Evolutionary conservation across 2,329 filamentous ascomycete species (phyloP).

Genomic region (Xylariaceae sp.): DNA sequence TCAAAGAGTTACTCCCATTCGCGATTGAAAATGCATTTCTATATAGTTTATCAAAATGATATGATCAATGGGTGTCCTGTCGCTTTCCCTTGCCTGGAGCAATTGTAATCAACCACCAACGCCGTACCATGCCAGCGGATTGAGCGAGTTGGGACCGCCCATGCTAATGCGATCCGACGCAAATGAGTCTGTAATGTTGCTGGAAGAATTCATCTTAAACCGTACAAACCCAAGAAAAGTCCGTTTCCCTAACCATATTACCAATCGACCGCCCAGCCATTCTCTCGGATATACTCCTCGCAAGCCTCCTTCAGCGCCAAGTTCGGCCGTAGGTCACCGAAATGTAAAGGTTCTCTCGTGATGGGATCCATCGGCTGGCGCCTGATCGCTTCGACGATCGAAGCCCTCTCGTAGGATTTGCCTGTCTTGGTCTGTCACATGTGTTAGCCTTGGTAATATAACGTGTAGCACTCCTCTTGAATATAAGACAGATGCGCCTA

Average conservation of each 20-base stretch:
- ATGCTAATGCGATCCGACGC: background rate
- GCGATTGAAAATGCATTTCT: too few relatives aligned
- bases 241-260: slow-evolving; percentile 33
- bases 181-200: background rate
- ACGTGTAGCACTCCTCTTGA: background rate
- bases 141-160: background rate
- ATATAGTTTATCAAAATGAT: too few relatives aligned
- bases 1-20: too few relatives aligned
- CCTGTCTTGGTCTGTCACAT: slow-evolving; percentile 68
- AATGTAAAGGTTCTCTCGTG: slow-evolving; percentile 68
- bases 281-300: slow-evolving; percentile 77
- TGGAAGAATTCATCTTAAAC: background rate
- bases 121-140: background rate
- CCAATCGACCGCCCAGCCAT: slow-evolving; percentile 93
- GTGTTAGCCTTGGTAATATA: background rate
- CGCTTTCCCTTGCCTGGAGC: too few relatives aligned
- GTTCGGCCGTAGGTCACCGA: slow-evolving; percentile 74
- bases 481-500: slow-evolving; percentile 3
- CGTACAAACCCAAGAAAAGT: background rate
- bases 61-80: too few relatives aligned
- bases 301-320: slow-evolving; percentile 77
- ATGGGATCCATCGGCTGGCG: slow-evolving; percentile 74
- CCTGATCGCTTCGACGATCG: slow-evolving; percentile 81
- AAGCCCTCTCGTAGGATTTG: slow-evolving; percentile 82
- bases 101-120: background rate